Evolutionary conservation across 768 basidiomycete genomes (phyloP).

Genomic region (Leccinum variicolor): DNA sequence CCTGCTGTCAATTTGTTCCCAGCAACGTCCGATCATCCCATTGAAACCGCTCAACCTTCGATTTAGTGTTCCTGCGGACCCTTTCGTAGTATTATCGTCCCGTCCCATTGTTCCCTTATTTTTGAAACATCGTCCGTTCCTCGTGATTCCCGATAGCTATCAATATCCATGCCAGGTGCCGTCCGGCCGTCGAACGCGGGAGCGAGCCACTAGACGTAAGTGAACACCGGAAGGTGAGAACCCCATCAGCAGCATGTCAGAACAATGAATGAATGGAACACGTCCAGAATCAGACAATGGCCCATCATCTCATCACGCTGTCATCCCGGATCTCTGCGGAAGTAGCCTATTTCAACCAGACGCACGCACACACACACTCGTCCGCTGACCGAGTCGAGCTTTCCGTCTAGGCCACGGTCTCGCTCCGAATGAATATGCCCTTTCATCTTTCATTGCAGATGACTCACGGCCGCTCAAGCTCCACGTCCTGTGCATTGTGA

Average conservation of each 20-base stretch:
- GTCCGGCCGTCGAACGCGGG: slow-evolving; percentile 25
- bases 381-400: slow-evolving; percentile 1
- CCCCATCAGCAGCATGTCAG: slow-evolving; percentile 23
- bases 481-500: slow-evolving; percentile 31
- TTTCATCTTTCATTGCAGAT: slow-evolving; percentile 7
- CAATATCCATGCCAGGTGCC: slow-evolving; percentile 14
- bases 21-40: slow-evolving; percentile 25
- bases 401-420: slow-evolving; percentile 4
- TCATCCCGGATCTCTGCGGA: not conserved
- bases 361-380: not conserved
- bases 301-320: slow-evolving; percentile 14
- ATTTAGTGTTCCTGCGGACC: slow-evolving; percentile 23
- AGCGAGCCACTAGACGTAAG: slow-evolving; percentile 34
- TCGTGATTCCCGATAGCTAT: slow-evolving; percentile 20
- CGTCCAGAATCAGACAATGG: slow-evolving; percentile 8
- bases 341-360: not conserved
- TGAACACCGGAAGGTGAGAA: slow-evolving; percentile 23
- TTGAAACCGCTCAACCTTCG: slow-evolving; percentile 25
- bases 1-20: not conserved
- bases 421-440: slow-evolving; percentile 20
- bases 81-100: slow-evolving; percentile 18
- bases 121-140: slow-evolving; percentile 7
- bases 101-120: not conserved
- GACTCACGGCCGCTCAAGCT: slow-evolving; percentile 22
- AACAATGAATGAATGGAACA: slow-evolving; percentile 25